Evolutionary conservation across 129 eudicot species (phyloP), one percentile per base, ranked within the genome.

Genomic region (Flaveria brownii): DNA sequence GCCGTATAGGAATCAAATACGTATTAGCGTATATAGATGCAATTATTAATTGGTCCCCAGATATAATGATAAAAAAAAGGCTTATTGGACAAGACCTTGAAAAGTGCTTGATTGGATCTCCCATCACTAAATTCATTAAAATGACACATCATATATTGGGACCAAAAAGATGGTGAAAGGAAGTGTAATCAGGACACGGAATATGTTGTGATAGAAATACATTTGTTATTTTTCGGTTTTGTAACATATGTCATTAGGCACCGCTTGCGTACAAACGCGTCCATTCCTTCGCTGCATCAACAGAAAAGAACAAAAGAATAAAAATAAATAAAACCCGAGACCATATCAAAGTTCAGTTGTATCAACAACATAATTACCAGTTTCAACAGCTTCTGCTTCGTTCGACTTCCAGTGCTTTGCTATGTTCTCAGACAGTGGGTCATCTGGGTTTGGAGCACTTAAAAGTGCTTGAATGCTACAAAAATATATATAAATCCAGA

Each of bases 391-490:
- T 82, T 94, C 97, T 23, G 74, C 91, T 78, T 94, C 98, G 52
- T 91, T 87, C 55, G 96, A 26, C 77, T 94, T 94, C 98, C 98
- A 94, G 47, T 94, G 98, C 73, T 94, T 94, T 13, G 97, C 98
- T 63, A 94, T 84, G 84, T 91, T 91, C 79, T 94, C 97, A 13
- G 98, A 91, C 56, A 91, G 89, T 1, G 98, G 97, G 80, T 94
- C 97, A 80, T 91, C 98, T 15, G 98, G 98, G 70, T 94, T 94
- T 51, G 98, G 98, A 71, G 98, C 98, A 82, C 98, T 94, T 81
- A 94, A 80, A 74, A 94, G 92, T 65, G 98, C 98, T 84, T 94
- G 98, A 80, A 94, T 94, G 81, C 98, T 93, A 67, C 54, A 2
- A 47, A 46, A 65, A 2, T n/a, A 30, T 20, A 13, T 4, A 57